Percentiles rank a stretch among this genome's conserved stretches.
phyloP scores from a whole-genome alignment of 495 filamentous ascomycete species.

The Hyaloscypha finlandica region DNA sequence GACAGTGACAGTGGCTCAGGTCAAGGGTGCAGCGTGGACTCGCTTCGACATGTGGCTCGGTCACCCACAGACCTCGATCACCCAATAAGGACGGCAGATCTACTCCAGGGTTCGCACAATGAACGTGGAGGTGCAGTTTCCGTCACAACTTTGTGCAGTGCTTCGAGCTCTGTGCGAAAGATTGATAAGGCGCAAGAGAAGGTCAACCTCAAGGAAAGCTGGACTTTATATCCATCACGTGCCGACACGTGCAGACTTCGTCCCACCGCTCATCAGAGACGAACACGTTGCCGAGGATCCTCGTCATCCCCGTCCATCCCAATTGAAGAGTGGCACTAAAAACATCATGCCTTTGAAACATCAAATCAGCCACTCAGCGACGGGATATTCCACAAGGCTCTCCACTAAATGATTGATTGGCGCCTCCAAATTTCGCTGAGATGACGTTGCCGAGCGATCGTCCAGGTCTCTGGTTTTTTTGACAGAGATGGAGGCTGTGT shows the following conservation, averaged over 20 bases:
- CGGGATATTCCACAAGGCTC: neutral
- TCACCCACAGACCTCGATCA: neutral
- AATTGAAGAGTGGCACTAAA: constrained; percentile 9
- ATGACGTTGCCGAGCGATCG: neutral
- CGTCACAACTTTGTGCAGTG: neutral
- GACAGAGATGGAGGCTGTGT: neutral
- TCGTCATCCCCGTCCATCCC: neutral
- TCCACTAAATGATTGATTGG: constrained; percentile 1
- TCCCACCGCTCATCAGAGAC: neutral
- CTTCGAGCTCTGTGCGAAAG: neutral
- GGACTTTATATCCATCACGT: neutral
- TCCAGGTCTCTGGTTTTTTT: neutral
- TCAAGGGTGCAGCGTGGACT: neutral
- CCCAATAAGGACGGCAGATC: neutral
- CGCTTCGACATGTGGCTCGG: neutral
- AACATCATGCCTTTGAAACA: constrained; percentile 12
- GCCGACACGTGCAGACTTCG: neutral
- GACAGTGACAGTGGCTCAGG: neutral
- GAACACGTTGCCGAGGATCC: neutral
- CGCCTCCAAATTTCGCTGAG: neutral
- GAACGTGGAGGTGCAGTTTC: neutral
- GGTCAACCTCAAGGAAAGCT: neutral
- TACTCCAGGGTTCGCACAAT: neutral
- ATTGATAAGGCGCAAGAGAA: neutral
- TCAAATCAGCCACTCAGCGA: neutral